Percentiles rank a stretch among this genome's conserved stretches.
phyloP scores from a whole-genome alignment of 2,329 filamentous ascomycete genomes.

The Alternaria dauci region DNA sequence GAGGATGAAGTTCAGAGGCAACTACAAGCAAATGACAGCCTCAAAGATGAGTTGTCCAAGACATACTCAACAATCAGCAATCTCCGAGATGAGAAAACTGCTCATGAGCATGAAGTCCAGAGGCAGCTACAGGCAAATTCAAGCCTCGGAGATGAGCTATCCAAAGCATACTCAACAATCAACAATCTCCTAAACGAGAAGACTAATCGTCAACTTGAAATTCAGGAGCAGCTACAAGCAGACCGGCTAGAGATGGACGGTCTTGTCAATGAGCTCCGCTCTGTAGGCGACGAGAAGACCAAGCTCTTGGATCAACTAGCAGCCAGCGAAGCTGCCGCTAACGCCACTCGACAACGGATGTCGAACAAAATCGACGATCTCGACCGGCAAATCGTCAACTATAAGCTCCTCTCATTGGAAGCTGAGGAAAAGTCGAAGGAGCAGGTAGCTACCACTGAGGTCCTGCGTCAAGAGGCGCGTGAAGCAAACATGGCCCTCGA shows the following conservation, averaged over 20 bases:
- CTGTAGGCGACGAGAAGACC: not conserved
- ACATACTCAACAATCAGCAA: too few relatives aligned
- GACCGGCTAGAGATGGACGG: not conserved
- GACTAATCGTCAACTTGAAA: not conserved
- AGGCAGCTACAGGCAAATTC: too few relatives aligned
- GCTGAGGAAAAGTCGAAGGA: not conserved
- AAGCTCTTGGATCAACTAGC: not conserved
- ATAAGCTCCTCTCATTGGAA: not conserved
- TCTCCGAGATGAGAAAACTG: too few relatives aligned
- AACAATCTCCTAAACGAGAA: not conserved
- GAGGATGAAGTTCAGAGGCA: not conserved
- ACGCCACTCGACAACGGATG: not conserved
- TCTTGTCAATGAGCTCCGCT: not conserved
- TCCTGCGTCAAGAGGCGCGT: not conserved
- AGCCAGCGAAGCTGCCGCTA: not conserved
- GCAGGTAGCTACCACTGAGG: not conserved
- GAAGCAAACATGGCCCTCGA: not conserved
- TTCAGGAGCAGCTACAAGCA: not conserved
- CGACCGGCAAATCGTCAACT: not conserved
- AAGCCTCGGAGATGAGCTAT: not conserved
- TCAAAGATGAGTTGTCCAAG: too few relatives aligned
- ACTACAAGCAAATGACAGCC: not conserved
- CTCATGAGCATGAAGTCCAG: too few relatives aligned
- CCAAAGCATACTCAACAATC: not conserved
- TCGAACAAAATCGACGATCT: not conserved